These are phyloP conservation scores for Backusella psychrophila DNA, from an alignment of 192 early-diverging fungal genomes.

Conservation along the genomic window DNA sequence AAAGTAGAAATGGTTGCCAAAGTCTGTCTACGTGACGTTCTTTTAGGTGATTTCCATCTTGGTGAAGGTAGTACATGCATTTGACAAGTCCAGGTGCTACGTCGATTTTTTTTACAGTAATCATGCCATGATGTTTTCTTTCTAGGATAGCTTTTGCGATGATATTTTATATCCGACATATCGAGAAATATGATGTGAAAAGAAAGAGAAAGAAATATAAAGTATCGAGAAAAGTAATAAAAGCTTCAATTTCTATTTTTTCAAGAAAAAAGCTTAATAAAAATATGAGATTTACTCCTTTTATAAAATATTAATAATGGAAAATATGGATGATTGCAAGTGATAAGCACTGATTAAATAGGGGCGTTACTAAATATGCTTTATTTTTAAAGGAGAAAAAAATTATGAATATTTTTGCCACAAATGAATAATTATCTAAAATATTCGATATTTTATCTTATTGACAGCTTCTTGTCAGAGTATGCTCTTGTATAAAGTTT, in stretches of 20 bases:
- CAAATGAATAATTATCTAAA: conserved; percentile 4
- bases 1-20: not conserved
- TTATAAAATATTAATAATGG: conserved; percentile 9
- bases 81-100: conserved; percentile 3
- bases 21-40: not conserved
- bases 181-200: not conserved
- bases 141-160: not conserved
- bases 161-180: not conserved
- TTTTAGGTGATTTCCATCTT: not conserved
- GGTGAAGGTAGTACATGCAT: not conserved
- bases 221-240: not conserved
- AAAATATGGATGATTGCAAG: conserved; percentile 3
- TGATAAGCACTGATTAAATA: conserved; percentile 8
- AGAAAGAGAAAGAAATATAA: conserved; percentile 8
- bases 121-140: conserved; percentile 4
- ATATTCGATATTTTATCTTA: not conserved
- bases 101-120: conserved; percentile 6
- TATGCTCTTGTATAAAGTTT: not conserved
- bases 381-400: not conserved
- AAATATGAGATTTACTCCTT: conserved; percentile 2
- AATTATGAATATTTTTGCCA: conserved; percentile 8
- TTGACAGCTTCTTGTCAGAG: not conserved
- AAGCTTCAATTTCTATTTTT: conserved; percentile 1
- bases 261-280: conserved; percentile 2
- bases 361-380: conserved; percentile 2